Evolutionary conservation across 1,139 yeast genomes (phyloP).

Genomic region (Yamadazyma epiphylla): DNA sequence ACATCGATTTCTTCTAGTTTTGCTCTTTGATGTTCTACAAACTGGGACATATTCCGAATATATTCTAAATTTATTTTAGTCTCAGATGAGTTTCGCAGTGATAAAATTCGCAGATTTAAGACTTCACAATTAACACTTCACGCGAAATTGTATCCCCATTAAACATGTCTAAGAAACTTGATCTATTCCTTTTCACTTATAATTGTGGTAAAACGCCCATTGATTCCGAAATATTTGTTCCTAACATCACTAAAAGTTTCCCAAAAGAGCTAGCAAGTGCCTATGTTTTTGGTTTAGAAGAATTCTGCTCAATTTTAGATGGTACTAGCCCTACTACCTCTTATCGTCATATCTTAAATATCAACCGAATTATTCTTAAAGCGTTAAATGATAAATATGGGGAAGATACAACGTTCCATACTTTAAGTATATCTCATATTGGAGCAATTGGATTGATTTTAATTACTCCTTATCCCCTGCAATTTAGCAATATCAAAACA

Average conservation of each 20-base stretch:
- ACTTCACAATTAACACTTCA: too few species aligned
- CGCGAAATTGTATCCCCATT: slow-evolving; percentile 1
- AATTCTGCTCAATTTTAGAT: slow-evolving; percentile 61
- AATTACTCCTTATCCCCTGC: slow-evolving; percentile 42
- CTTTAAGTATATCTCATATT: slow-evolving; percentile 43
- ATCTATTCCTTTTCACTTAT: slow-evolving; percentile 34
- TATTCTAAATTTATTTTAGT: too few species aligned
- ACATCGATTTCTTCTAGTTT: slow-evolving; percentile 36
- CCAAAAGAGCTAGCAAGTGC: slow-evolving; percentile 40
- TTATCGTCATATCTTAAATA: slow-evolving; percentile 33
- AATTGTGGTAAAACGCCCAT: slow-evolving; percentile 32
- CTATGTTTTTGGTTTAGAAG: slow-evolving; percentile 73
- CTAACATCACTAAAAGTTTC: slow-evolving; percentile 22
- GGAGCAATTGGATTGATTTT: slow-evolving; percentile 70
- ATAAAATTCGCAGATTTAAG: too few species aligned
- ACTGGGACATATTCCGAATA: slow-evolving; percentile 24
- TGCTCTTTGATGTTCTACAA: slow-evolving; percentile 34
- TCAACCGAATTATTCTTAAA: slow-evolving; percentile 38
- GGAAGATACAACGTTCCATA: slow-evolving; percentile 32
- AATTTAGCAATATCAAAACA: slow-evolving; percentile 22
- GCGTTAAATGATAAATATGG: slow-evolving; percentile 34
- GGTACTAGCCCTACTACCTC: slow-evolving; percentile 48
- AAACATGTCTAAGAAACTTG: slow-evolving; percentile 4
- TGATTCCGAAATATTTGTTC: slow-evolving; percentile 19
- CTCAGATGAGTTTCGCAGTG: too few species aligned